Evolutionary conservation across 768 basidiomycete species (phyloP), one percentile per base, ranked within the genome.

Genomic region (Leccinum broughii): DNA sequence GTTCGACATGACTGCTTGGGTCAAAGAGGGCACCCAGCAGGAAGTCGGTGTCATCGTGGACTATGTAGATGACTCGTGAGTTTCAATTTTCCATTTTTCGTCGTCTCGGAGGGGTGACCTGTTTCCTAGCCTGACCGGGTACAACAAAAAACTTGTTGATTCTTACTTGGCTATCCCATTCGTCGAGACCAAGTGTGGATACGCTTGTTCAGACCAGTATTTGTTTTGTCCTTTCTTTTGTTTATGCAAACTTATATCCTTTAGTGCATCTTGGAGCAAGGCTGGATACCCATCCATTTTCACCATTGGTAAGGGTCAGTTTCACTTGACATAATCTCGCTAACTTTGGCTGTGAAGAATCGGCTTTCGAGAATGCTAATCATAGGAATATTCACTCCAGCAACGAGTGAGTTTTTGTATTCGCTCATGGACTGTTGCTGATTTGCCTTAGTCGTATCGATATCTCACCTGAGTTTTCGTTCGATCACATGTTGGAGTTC

Each of bases 1-100:
- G 90, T 91, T 89, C 69, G 92, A 93, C 72, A 93, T 93, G 92
- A 94, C 92, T 22, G 92, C 92, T 57, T 97, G 93, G 93, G 91
- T 96, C 62, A 93, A 93, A 82, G 75, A 75, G 69, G 92, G 90
- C 37, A 87, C 87, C 44, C 76, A 78, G 67, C 90, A 92, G 75
- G 85, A 85, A 78, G 88, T 95, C 61, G 90, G 90, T 49, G 82
- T 96, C 55, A 92, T 96, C 68, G 87, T 84, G 44, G 95, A 97
- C 75, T 94, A 78, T 68, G 88, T 89, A 20, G 89, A 96, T 70
- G 72, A 79, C 22, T 74, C 67, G 86, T 88, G 61, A 62, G 74
- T 76, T 35, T 41, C 54, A n/a, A 8, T 22, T 69, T 73, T 62
- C 63, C 76, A 69, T 73, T 66, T 49, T 1, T n/a, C 37, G 2